These are phyloP conservation scores for Colletotrichum truncatum DNA, from an alignment of 2,329 filamentous ascomycete genomes.

Conservation along the genomic window DNA sequence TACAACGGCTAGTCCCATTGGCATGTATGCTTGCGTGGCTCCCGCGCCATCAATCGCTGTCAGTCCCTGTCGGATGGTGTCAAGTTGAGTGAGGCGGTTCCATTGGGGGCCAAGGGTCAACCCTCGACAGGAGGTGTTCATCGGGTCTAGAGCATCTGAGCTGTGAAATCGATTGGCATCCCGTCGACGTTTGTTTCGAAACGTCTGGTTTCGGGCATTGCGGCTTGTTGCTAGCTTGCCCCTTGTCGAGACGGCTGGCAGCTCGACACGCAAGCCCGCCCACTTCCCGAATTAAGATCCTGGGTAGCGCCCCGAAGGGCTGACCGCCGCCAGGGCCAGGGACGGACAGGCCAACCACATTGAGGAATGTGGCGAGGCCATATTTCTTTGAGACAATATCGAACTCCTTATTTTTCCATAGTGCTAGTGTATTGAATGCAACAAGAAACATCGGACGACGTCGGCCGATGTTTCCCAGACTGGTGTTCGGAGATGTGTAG, in stretches of 20 bases:
- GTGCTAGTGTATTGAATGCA: constrained; percentile 1
- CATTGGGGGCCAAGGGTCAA: not conserved
- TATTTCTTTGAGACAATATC: not conserved
- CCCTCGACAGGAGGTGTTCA: constrained; percentile 1
- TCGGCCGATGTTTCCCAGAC: constrained; percentile 4
- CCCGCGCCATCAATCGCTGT: not conserved
- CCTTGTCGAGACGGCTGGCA: not conserved
- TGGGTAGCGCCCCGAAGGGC: constrained; percentile 17
- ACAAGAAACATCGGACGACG: constrained; percentile 3
- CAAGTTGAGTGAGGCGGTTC: constrained; percentile 19
- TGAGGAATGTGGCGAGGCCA: constrained; percentile 1
- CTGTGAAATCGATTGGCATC: constrained; percentile 7
- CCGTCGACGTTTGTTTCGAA: constrained; percentile 21
- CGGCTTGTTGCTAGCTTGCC: not conserved
- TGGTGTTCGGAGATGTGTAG: not conserved
- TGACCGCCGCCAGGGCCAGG: constrained; percentile 5
- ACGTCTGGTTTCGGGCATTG: not conserved
- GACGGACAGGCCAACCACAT: constrained; percentile 5
- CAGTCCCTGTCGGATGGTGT: constrained; percentile 8
- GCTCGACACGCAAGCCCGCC: constrained; percentile 24
- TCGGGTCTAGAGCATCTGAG: not conserved
- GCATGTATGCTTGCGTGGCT: constrained; percentile 21
- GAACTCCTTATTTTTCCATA: not conserved
- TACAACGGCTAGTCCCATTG: not conserved
- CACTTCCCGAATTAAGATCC: constrained; percentile 23